These are phyloP conservation scores for Sporormia fimetaria DNA, from an alignment of 495 filamentous ascomycete species.

Conservation along the genomic window DNA sequence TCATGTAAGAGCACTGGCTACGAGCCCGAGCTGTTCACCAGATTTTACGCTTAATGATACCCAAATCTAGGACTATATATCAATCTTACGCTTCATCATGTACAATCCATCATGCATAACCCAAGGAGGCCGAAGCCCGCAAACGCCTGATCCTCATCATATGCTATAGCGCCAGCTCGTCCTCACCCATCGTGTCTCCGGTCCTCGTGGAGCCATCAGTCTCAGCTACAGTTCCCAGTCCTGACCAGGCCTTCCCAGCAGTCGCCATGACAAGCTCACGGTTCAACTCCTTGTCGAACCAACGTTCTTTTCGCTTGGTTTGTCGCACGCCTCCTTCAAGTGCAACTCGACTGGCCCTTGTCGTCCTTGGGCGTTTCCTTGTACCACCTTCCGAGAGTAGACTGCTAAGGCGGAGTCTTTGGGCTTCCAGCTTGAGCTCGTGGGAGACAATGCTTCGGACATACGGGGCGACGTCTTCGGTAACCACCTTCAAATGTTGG, in stretches of 20 bases:
- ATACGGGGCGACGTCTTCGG: constrained; percentile 72
- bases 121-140: no score
- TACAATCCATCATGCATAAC: no score
- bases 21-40: no score
- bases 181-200: constrained; percentile 9
- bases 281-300: constrained; percentile 62
- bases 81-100: no score
- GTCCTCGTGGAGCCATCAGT: constrained; percentile 2
- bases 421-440: constrained; percentile 56
- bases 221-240: constrained; percentile 8
- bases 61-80: no score
- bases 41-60: no score
- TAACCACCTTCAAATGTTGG: constrained; percentile 48
- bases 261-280: constrained; percentile 52
- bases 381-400: constrained; percentile 46
- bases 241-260: constrained; percentile 50
- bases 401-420: constrained; percentile 50
- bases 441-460: constrained; percentile 67
- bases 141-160: no score
- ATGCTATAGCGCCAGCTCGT: no score
- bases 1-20: no score
- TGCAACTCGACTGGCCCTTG: constrained; percentile 68
- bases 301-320: constrained; percentile 60
- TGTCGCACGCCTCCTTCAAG: constrained; percentile 68
- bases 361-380: constrained; percentile 59